Evolutionary conservation across 2,329 filamentous ascomycete species (phyloP), one percentile per base, ranked within the genome.

Genomic region (Sclerotinia sclerotiorum): DNA sequence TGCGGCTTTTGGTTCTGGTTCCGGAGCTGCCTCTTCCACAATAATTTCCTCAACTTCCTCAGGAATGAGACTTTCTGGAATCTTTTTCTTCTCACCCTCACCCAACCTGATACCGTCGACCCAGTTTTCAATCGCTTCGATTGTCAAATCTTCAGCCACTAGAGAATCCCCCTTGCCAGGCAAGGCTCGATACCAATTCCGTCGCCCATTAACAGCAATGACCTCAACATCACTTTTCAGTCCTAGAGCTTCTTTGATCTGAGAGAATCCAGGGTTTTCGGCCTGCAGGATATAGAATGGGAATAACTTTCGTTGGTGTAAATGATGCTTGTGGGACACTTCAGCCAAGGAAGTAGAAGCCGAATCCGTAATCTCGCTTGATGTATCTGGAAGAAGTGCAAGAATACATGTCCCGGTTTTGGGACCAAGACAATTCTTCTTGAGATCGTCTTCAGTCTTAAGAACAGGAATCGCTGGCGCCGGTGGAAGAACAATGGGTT

Each of bases 31-130:
- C 8, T 79, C 71, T 27, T 55, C 75, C 69, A 80, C 78, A 69
- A 85, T 81, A 48, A 82, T 81, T 70, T 84, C 81, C 35, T 80
- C 79, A 15, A 75, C 75, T 17, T 80, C 80, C 65, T 80, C 79
- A 24, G 77, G 77, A 44, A 90, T 76, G 55, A 92, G 75, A 2
- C 83, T 85, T 69, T 86, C 84, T 0, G 91, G 91, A 54, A 95
- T 78, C 81, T 89, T 91, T 75, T 88, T 84, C 84, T 94, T 97
- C 69, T 85, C 81, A 2, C 92, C 91, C 77, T 98, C 94, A 65
- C 94, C 92, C 83, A 99, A 85, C 49, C 93, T 89, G 71, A 98
- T 93, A n/a, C 87, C 85, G 76, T 99, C 95, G 69, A 99, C 87
- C 93, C 94, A 99, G 70, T 82, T 82, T 81, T 97, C 92, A 42